Evolutionary conservation across 202 grass and related monocot species (phyloP).

Genomic region (Hordeum pubiflorum): DNA sequence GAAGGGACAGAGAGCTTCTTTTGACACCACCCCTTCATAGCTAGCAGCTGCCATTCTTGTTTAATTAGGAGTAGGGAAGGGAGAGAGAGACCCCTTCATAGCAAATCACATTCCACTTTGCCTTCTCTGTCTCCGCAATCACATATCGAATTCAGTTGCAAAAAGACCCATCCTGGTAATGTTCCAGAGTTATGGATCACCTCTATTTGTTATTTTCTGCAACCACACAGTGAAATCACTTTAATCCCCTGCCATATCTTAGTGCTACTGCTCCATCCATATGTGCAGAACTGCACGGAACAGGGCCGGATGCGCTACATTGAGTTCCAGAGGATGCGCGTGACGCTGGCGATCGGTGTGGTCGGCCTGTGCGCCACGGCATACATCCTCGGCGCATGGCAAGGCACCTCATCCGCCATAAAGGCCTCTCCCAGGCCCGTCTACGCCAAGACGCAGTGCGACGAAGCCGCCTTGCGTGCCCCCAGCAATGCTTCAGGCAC

Average conservation of each 20-base stretch:
- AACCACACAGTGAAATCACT: neutral
- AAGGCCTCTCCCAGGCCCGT: neutral
- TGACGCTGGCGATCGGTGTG: slow-evolving; percentile 35
- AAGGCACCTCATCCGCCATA: slow-evolving; percentile 34
- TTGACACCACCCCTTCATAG: neutral
- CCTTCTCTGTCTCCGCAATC: neutral
- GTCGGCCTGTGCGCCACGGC: slow-evolving; percentile 44
- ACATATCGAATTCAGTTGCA: neutral
- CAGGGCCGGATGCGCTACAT: slow-evolving; percentile 24
- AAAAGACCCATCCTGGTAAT: neutral
- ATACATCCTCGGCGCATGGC: slow-evolving; percentile 84
- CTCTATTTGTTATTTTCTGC: neutral
- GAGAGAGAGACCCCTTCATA: neutral
- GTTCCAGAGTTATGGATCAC: neutral
- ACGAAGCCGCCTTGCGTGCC: neutral
- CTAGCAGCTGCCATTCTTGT: neutral
- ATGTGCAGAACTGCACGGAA: slow-evolving; percentile 8
- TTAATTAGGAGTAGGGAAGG: neutral
- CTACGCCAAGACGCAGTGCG: slow-evolving; percentile 25
- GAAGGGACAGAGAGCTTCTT: neutral
- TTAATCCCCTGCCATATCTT: neutral
- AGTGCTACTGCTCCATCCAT: no score
- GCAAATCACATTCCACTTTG: neutral
- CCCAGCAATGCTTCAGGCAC: neutral
- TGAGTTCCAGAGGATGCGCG: slow-evolving; percentile 45